Evolutionary conservation across 169 alveolate species (phyloP), one percentile per base, ranked within the genome.

Genomic region (Plasmodium inui): DNA sequence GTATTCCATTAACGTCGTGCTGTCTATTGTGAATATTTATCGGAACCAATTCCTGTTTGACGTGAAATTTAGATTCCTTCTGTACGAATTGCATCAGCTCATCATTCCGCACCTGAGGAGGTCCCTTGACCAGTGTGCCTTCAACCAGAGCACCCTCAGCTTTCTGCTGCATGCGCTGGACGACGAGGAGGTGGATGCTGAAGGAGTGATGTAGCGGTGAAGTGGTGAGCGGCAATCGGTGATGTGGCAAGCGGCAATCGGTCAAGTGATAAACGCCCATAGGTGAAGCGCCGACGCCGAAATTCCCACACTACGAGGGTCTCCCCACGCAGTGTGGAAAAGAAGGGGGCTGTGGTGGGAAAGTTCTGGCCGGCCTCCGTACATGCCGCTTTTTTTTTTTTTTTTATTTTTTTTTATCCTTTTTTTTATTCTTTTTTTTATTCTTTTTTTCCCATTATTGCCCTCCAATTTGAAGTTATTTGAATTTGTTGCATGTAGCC

Each of bases 11-110:
- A 91, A 91, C 71, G 67, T 91, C 17, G 81, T 91, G 6, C 57
- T 91, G 7, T 44, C 92, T 19, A 91, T 91, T 22, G 83, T 91
- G 71, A 91, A 82, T 82, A 91, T 91, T n/a, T 91, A 91, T 37
- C 83, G 95, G 74, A 91, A 91, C 74, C 95, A 91, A 30, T 82
- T 91, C 14, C 9, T 91, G 17, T 91, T 91, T 71, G 95, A 91
- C 39, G 34, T 37, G 2, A 91, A 91, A 46, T 91, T 91, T 12
- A 44, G 95, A 41, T 91, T 91, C 57, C 92, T 81, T 30, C 79
- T 91, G 1, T 91, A 82, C 44, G 92, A 91, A 39, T 57, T 91
- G 44, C 91, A 91, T 9, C 86, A 82, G 32, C 34, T 91, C 34
- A 91, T 91, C 17, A 70, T 32, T 1, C 95, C 95, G 0, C 76